These are phyloP conservation scores for Fusarium clavum DNA, from an alignment of 2,329 filamentous ascomycete species.

Conservation along the genomic window DNA sequence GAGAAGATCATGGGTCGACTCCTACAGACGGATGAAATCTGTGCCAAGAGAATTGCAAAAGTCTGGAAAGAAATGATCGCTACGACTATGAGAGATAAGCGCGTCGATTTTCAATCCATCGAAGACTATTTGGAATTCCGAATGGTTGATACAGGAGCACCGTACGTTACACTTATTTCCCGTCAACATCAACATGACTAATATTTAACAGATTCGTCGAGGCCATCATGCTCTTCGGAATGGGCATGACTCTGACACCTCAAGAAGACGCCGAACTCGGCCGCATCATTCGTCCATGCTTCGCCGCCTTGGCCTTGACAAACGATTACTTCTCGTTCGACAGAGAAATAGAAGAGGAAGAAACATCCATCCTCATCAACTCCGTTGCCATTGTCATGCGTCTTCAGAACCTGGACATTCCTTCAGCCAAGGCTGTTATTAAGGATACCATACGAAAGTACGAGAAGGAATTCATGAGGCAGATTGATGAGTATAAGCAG, in stretches of 20 bases:
- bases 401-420: background rate
- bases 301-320: background rate
- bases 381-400: background rate
- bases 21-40: background rate
- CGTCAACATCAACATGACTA: accelerated
- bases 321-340: conserved; percentile 1
- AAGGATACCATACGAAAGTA: background rate
- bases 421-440: background rate
- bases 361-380: background rate
- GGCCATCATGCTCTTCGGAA: background rate
- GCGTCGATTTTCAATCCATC: background rate
- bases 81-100: background rate
- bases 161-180: accelerated
- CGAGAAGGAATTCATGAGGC: background rate
- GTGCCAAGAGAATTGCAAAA: background rate
- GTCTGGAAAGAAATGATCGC: background rate
- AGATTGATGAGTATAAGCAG: background rate
- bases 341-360: background rate
- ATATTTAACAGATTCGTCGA: background rate
- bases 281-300: background rate
- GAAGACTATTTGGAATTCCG: background rate
- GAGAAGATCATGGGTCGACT: background rate
- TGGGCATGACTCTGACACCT: background rate
- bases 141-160: background rate
- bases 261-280: background rate